Percentiles rank a stretch among this genome's conserved stretches.
Conservation (phyloP, 257 asterid genomes). For the Solanum ahanhuiri region DNA sequence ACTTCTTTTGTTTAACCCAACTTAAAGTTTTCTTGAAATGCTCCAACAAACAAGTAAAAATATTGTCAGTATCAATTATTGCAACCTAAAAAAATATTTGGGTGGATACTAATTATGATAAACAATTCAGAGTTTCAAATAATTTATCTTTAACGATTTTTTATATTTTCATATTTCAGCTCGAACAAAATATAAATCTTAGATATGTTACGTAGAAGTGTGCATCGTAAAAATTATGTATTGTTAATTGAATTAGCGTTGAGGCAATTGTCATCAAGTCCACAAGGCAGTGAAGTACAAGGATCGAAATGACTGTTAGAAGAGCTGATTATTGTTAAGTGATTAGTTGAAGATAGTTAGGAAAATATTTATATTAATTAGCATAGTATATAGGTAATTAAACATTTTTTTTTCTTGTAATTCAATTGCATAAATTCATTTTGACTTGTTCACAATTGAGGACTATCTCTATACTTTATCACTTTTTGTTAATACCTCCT, state of each 20-base stretch:
- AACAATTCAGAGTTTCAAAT: neutral
- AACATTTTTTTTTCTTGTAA: too few species aligned
- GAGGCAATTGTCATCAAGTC: neutral
- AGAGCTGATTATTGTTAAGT: neutral
- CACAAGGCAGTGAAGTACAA: neutral
- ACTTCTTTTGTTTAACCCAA: neutral
- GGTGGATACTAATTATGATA: neutral
- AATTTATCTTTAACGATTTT: neutral
- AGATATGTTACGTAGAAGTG: neutral
- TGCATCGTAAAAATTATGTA: neutral
- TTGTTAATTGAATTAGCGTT: neutral
- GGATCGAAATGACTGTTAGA: neutral
- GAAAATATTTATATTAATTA: too few species aligned
- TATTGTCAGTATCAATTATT: neutral
- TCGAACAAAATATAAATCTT: neutral
- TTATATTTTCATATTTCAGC: neutral
- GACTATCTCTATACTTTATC: too few species aligned
- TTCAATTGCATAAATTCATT: neutral
- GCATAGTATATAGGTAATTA: neutral
- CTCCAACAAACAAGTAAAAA: neutral
- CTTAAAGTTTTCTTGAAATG: neutral
- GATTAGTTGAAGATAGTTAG: neutral
- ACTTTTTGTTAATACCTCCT: neutral
- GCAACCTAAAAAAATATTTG: neutral
- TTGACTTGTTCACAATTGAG: neutral